Conservation (phyloP, 345 rosid genomes). For the Orychophragmus violaceus region DNA sequence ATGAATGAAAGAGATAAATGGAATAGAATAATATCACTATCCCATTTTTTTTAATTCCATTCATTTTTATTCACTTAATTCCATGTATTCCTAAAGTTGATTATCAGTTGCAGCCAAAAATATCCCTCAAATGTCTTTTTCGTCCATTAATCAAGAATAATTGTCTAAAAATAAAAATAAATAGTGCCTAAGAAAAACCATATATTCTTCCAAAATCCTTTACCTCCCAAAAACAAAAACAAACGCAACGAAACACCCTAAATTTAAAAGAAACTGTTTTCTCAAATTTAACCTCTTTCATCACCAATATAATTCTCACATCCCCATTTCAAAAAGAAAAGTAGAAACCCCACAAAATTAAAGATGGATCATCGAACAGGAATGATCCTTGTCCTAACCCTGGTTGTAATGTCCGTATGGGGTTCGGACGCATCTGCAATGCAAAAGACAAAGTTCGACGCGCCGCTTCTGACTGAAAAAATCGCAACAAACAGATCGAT, state of each 20-base stretch:
- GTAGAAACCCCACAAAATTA: not conserved
- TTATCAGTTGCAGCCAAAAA: too few relatives aligned
- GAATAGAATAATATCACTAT: too few relatives aligned
- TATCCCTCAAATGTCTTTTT: not conserved
- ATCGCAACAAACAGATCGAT: conserved; percentile 58
- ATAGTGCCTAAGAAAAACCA: not conserved
- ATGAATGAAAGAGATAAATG: too few relatives aligned
- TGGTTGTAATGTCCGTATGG: conserved; percentile 4
- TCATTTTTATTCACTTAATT: too few relatives aligned
- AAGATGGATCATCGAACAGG: conserved; percentile 10
- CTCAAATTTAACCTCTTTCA: conserved; percentile 25
- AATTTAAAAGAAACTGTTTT: conserved; percentile 18
- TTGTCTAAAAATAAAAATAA: conserved; percentile 11
- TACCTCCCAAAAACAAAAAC: conserved; percentile 26
- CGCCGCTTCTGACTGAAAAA: conserved; percentile 67
- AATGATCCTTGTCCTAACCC: conserved; percentile 25
- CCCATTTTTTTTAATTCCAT: too few relatives aligned
- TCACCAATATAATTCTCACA: conserved; percentile 23
- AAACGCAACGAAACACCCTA: conserved; percentile 22
- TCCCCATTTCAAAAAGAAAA: conserved; percentile 9
- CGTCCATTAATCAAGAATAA: conserved; percentile 12
- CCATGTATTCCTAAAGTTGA: too few relatives aligned
- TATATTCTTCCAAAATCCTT: conserved; percentile 15
- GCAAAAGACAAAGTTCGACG: conserved; percentile 32
- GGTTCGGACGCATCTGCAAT: conserved; percentile 32